Evolutionary conservation across 441 rosid species (phyloP), one percentile per base, ranked within the genome.

Genomic region (Adansonia grandidieri): DNA sequence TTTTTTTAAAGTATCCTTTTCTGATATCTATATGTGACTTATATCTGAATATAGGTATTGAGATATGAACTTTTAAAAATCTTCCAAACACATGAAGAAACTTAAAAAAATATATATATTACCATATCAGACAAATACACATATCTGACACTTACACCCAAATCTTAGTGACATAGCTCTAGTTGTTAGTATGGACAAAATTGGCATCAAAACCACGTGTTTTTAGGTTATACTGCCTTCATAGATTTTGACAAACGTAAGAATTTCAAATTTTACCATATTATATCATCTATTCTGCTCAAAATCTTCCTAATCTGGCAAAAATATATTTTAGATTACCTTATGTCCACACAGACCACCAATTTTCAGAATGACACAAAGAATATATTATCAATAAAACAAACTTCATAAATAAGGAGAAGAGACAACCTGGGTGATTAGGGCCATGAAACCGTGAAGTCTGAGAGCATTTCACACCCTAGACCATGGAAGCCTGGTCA

Each of bases 371-470:
- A 70, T 14, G 20, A 50, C 20, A 50, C 20, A 58, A 50, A 69
- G 42, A 24, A 24, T 50, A 22, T 17, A 56, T 20, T 70, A 69
- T 2, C 19, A 14, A 50, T 42, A 7, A 9, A 24, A 69, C 40
- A 47, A 5, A 48, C 56, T 2, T 48, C n/a, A 22, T 50, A 14
- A 45, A 45, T n/a, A 24, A 51, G 44, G 74, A 51, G 60, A 24
- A 70, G 40, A 45, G 32, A 19, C 7, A 69, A 69, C 57, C 73
- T 48, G 72, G 54, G 72, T 19, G 72, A 53, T n/a, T 45, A 4
- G 13, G 42, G 58, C 11, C 42, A 69, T 69, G 45, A 14, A 7
- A 8, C 14, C 60, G 9, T 24, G 74, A 24, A 6, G 45, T 51
- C 61, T 28, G 20, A 14, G 14, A 28, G 5, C 45, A 51, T 60